Percentiles rank a stretch among this genome's conserved stretches.
These are phyloP conservation scores for Pueraria montana DNA, from an alignment of 306 rosid species.

Conservation along the genomic window DNA sequence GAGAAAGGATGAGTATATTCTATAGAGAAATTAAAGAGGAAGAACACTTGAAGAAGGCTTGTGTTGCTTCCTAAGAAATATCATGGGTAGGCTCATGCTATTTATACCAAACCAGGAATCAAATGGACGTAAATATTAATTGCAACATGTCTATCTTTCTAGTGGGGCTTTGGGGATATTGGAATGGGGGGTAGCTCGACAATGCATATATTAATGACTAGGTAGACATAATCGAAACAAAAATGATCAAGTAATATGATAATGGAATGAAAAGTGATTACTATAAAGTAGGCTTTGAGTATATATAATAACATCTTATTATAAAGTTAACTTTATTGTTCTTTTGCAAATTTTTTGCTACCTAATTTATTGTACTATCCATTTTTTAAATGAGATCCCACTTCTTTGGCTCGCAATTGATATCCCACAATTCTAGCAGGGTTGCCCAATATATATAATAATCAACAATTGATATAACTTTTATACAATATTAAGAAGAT, in stretches of 20 bases:
- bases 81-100: constrained; percentile 31
- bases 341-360: not conserved
- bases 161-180: constrained; percentile 37
- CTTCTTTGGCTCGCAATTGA: not conserved
- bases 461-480: too few relatives aligned
- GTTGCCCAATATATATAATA: too few relatives aligned
- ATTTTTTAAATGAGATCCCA: not conserved
- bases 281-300: not conserved
- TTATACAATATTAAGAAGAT: not conserved
- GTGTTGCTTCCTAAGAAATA: constrained; percentile 62
- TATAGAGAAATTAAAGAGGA: constrained; percentile 40
- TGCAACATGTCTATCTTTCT: not conserved
- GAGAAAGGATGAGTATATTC: not conserved
- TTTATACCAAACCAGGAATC: constrained; percentile 59
- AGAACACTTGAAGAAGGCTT: constrained; percentile 52
- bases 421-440: not conserved
- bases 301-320: not conserved
- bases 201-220: constrained; percentile 39
- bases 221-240: not conserved
- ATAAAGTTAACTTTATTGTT: not conserved
- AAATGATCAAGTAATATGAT: constrained; percentile 8
- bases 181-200: constrained; percentile 39
- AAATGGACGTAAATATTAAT: constrained; percentile 21
- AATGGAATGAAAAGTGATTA: constrained; percentile 28
- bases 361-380: not conserved